Conservation (phyloP, 1,284 basidiomycete genomes). For the Malassezia psittaci region DNA sequence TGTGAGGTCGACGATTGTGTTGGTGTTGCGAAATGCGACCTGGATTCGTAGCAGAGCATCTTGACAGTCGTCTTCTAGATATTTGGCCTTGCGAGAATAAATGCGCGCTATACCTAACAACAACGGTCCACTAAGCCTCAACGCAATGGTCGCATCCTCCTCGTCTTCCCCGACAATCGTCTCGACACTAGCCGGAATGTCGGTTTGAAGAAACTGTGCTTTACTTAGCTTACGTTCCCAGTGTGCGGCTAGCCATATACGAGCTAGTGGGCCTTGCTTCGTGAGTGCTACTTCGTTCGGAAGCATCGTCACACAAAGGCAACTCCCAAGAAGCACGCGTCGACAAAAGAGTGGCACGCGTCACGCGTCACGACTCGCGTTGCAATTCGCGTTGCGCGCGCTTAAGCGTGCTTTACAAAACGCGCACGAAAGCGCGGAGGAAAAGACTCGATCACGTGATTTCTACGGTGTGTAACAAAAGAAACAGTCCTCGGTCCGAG, state of each 20-base stretch:
- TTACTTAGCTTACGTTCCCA: constrained; percentile 97
- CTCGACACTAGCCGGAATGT: constrained; percentile 75
- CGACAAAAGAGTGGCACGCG: neutral
- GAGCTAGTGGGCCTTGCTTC: constrained; percentile 82
- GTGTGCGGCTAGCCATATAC: constrained; percentile 97
- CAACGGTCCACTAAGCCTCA: constrained; percentile 85
- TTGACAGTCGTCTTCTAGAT: constrained; percentile 92
- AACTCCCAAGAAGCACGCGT: neutral
- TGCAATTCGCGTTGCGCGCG: neutral
- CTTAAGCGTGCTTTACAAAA: no score
- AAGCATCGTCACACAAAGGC: constrained; percentile 53
- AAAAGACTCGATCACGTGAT: constrained; percentile 1
- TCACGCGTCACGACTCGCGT: neutral
- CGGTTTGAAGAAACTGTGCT: constrained; percentile 80
- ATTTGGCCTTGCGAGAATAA: constrained; percentile 93
- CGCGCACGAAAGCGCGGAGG: neutral
- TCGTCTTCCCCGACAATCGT: constrained; percentile 57
- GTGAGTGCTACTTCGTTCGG: constrained; percentile 86
- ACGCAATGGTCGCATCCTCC: constrained; percentile 72
- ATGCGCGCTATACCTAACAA: constrained; percentile 92
- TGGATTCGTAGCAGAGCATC: constrained; percentile 91
- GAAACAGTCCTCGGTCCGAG: constrained; percentile 26
- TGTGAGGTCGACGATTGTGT: constrained; percentile 79
- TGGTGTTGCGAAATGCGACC: constrained; percentile 73
- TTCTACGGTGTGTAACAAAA: neutral